Percentiles rank a stretch among this genome's conserved stretches.
phyloP scores from a whole-genome alignment of 345 rosid species.

The Toxicodendron radicans region DNA sequence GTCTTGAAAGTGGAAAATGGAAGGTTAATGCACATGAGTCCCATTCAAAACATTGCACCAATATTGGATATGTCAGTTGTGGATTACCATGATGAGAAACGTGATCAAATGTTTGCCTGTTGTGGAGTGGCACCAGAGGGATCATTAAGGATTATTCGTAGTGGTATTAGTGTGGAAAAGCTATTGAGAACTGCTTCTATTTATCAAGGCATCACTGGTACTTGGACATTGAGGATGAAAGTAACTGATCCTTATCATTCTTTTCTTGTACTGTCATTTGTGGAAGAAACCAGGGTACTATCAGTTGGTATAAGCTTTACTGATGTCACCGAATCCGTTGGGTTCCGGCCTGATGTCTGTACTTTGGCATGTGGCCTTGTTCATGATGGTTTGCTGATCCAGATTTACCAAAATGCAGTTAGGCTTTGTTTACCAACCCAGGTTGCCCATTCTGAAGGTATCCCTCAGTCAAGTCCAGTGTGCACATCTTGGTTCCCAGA shows the following conservation, averaged over 20 bases:
- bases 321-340: constrained; percentile 94
- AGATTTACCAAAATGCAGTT: constrained; percentile 83
- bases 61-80: constrained; percentile 89
- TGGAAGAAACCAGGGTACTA: constrained; percentile 93
- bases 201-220: constrained; percentile 92
- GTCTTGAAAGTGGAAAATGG: constrained; percentile 75
- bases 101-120: constrained; percentile 90
- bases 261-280: constrained; percentile 91
- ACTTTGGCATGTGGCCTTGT: constrained; percentile 95
- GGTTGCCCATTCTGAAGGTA: constrained; percentile 82
- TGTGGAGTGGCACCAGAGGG: constrained; percentile 98
- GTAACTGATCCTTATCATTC: constrained; percentile 73
- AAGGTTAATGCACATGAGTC: constrained; percentile 53
- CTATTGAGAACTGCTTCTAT: constrained; percentile 79
- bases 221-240: constrained; percentile 88
- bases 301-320: constrained; percentile 93
- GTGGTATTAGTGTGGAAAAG: constrained; percentile 84
- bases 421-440: constrained; percentile 85
- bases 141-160: constrained; percentile 84
- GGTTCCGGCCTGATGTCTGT: constrained; percentile 90
- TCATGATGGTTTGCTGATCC: constrained; percentile 78
- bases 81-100: constrained; percentile 83
- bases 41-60: constrained; percentile 88
- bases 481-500: constrained; percentile 81
- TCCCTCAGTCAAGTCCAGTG: constrained; percentile 67